Evolutionary conservation across 2,329 filamentous ascomycete species (phyloP), one percentile per base, ranked within the genome.

Genomic region (Biscogniauxia marginata): DNA sequence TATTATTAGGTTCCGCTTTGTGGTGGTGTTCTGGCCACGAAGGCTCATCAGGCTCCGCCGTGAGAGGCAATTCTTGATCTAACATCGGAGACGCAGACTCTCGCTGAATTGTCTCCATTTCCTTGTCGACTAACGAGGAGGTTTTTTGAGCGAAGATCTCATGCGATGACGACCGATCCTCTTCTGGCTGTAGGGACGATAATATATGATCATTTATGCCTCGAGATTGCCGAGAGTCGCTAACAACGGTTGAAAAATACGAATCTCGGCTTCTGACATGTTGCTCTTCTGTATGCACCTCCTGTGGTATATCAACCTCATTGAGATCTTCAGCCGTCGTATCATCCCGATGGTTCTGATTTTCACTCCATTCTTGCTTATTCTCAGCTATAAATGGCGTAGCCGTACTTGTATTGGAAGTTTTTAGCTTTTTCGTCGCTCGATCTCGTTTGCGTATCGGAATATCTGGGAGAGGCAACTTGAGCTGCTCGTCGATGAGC

Each of bases 401-500:
- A 34, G 43, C 21, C 43, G 20, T 52, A 46, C 43, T 46, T 8
- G 22, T 20, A 46, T 22, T n/a, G 16, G 18, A 13, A 4, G 1
- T 22, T 23, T 21, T 18, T 7, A n/a, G n/a, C 6, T 13, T 46
- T 11, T 24, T 47, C 16, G 39, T 21, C 16, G 43, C 44, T 30
- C 50, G 50, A 20, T 18, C 21, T 13, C 51, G 51, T n/a, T 49
- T 53, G n/a, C 51, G 51, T 7, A 21, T 53, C 16, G 51, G 46
- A 19, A 49, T 8, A 24, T 49, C n/a, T 11, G 51, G 51, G 4
- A 49, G n/a, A 7, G 51, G 24, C 11, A 22, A 19, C 25, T 53
- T 21, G 23, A 53, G 44, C 21, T 53, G 51, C 44, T 53, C 51
- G 44, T 53, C 51, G 13, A 53, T 49, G 13, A 53, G 44, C 8